These are phyloP conservation scores for Craspedostauros australis DNA, from an alignment of 108 stramenopile genomes.

Conservation along the genomic window DNA sequence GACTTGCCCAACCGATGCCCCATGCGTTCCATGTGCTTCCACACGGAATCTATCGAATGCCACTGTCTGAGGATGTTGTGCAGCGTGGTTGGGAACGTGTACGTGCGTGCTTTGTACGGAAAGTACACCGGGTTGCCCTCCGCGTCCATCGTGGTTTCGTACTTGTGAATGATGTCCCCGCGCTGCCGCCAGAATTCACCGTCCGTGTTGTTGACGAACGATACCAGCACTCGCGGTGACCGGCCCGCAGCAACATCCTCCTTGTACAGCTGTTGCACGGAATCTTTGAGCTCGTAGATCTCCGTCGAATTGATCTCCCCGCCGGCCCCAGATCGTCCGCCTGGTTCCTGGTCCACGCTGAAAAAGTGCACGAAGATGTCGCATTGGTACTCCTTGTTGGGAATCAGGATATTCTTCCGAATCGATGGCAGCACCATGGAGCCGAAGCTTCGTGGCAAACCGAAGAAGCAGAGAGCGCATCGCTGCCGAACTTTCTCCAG, in stretches of 20 bases:
- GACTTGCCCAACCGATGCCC: slow-evolving; percentile 5
- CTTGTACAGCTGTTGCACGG: neutral
- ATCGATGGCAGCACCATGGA: no score
- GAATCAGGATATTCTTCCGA: no score
- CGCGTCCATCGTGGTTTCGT: slow-evolving; percentile 4
- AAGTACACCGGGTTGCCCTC: slow-evolving; percentile 12
- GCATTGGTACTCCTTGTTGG: no score
- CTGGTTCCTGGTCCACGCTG: neutral
- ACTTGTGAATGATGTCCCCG: slow-evolving; percentile 2
- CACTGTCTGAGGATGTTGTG: slow-evolving; percentile 45
- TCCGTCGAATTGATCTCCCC: no score
- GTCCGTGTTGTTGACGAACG: slow-evolving; percentile 16
- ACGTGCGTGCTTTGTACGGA: slow-evolving; percentile 3
- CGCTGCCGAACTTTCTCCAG: no score
- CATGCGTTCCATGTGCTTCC: slow-evolving; percentile 30
- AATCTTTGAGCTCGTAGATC: no score
- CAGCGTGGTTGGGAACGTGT: slow-evolving; percentile 8
- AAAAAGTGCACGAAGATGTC: no score
- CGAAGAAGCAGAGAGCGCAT: no score
- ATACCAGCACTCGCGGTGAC: no score
- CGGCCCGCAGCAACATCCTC: no score
- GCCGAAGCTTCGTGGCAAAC: no score
- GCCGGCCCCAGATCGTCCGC: no score
- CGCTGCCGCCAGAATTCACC: slow-evolving; percentile 6
- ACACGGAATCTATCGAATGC: slow-evolving; percentile 33